These are phyloP conservation scores for Setaria italica DNA, from an alignment of 202 grass and related monocot species.

Conservation along the genomic window DNA sequence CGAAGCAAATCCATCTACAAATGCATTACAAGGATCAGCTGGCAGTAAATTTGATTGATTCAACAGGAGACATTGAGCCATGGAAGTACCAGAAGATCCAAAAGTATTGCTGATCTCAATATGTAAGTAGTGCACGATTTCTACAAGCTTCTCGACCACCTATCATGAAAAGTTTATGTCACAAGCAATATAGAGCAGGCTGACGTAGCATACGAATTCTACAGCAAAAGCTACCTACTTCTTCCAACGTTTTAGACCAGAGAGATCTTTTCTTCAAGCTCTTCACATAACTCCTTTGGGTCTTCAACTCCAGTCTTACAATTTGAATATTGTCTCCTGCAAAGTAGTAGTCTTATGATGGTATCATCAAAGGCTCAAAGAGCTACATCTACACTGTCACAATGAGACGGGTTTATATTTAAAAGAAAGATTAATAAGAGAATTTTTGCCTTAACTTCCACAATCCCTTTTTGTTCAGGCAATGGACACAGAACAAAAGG, in stretches of 20 bases:
- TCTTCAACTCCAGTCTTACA: conserved; percentile 73
- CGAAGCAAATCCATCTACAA: conserved; percentile 60
- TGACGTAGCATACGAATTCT: conserved; percentile 30
- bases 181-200: conserved; percentile 31
- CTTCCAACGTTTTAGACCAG: conserved; percentile 88
- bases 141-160: conserved; percentile 87
- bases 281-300: conserved; percentile 81
- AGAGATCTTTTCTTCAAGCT: conserved; percentile 93
- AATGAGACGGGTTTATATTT: conserved; percentile 25
- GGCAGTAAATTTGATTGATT: conserved; percentile 28
- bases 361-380: conserved; percentile 5
- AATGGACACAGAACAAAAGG: conserved; percentile 16
- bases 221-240: conserved; percentile 55
- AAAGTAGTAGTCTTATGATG: conserved; percentile 29
- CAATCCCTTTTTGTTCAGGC: conserved; percentile 32
- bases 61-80: conserved; percentile 41
- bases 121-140: conserved; percentile 82
- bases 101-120: conserved; percentile 69
- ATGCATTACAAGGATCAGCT: conserved; percentile 39
- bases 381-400: conserved; percentile 4
- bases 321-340: conserved; percentile 72
- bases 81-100: conserved; percentile 62
- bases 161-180: conserved; percentile 49
- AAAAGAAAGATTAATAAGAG: conserved; percentile 17
- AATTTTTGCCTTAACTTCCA: conserved; percentile 10